phyloP scores from a whole-genome alignment of 2,329 filamentous ascomycete genomes.

The Fusarium verrucosum region DNA sequence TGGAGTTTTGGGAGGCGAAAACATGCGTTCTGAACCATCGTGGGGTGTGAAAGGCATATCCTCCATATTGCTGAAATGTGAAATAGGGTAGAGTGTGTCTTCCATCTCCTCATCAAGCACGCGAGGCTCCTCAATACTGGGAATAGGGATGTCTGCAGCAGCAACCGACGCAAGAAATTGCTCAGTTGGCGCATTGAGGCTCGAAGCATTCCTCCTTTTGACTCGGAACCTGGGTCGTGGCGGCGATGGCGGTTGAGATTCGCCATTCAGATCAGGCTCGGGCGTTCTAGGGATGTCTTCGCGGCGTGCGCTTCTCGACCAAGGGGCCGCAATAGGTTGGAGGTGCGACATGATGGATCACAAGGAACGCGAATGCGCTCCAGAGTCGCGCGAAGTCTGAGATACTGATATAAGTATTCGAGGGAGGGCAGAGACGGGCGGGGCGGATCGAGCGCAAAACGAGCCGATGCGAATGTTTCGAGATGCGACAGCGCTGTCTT shows the following conservation, averaged over 20 bases:
- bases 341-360: conserved; percentile 55
- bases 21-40: conserved; percentile 52
- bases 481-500: conserved; percentile 40
- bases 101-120: conserved; percentile 57
- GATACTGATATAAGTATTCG: conserved; percentile 23
- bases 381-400: conserved; percentile 17
- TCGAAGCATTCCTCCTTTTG: conserved; percentile 64
- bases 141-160: conserved; percentile 70
- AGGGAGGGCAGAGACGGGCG: conserved; percentile 9
- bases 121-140: conserved; percentile 69
- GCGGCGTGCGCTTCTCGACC: conserved; percentile 56
- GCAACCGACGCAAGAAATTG: conserved; percentile 74
- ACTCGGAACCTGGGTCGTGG: conserved; percentile 64
- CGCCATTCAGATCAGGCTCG: conserved; percentile 55
- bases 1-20: conserved; percentile 69
- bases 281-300: conserved; percentile 59
- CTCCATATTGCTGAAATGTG: conserved; percentile 49
- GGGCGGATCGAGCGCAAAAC: conserved; percentile 20
- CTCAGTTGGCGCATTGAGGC: conserved; percentile 66
- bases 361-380: conserved; percentile 38
- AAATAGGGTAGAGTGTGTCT: conserved; percentile 49
- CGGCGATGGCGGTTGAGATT: conserved; percentile 57
- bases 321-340: conserved; percentile 56
- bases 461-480: conserved; percentile 36
- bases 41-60: conserved; percentile 44